Base-by-base conservation (phyloP, 768 basidiomycete genomes). In the Auriscalpium microsporum region DNA sequence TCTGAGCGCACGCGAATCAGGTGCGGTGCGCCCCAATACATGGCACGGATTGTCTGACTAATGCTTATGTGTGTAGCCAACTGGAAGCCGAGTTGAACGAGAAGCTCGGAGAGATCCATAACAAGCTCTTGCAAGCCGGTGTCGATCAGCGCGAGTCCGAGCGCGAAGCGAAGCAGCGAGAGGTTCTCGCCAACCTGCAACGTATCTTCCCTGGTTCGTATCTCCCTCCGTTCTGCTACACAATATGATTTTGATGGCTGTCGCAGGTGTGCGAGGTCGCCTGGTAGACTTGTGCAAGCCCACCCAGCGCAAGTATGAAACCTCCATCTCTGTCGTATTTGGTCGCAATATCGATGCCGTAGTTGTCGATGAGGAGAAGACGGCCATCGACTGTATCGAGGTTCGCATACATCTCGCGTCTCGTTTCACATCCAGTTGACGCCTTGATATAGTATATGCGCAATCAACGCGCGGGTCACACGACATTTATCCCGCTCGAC, bases 401-500 rank as follows among this genome's bases (percentile, higher is more conserved):
- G 92, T 90, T 58, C 47, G 73, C 63, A 33, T 17, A 23, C 23
- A 13, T 23, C 46, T 34, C 9, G 28, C n/a, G 48, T 48, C 34
- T 19, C 38, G 10, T 28, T 42, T 38, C 47, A 38, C 4, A 17
- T 44, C n/a, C 19, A 19, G 23, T 14, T 40, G 19, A 45, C 62
- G 35, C 28, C 48, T n/a, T 34, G 8, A 16, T 35, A 94, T 35
- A 94, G 87, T 97, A 96, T 69, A 82, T 99, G 82, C 87, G 93
- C 58, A 94, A 87, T 57, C 93, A 96, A 70, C 87, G 94, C 37
- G 84, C 89, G 0, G 96, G 95, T 1, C 91, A 94, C 71, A 95
- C 95, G 11, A 99, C 96, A 0, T 98, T 98, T 73, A 88, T 99
- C 47, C 96, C 96, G 0, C 84, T 99, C n/a, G 95, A 98, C 68